Percentiles rank a stretch among this genome's conserved stretches.
These are phyloP conservation scores for Spathaspora passalidarum DNA, from an alignment of 805 yeast species.

Conservation along the genomic window DNA sequence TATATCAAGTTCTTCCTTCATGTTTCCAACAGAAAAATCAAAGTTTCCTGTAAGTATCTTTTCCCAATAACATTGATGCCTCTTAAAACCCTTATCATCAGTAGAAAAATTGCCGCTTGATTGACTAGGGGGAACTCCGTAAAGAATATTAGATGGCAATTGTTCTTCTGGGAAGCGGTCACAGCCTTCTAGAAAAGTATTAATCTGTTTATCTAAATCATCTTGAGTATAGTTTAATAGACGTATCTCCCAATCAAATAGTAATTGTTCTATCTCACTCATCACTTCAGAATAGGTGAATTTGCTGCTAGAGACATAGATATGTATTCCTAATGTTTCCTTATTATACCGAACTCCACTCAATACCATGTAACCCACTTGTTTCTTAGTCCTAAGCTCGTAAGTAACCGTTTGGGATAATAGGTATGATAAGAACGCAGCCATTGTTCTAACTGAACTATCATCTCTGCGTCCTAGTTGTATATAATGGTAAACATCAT, in stretches of 20 bases:
- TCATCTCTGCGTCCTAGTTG: slow-evolving; percentile 54
- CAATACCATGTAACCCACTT: slow-evolving; percentile 60
- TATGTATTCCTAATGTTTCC: slow-evolving; percentile 55
- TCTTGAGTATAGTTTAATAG: slow-evolving; percentile 26
- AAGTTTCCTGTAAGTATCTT: slow-evolving; percentile 46
- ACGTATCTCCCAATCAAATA: slow-evolving; percentile 38
- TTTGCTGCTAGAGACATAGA: slow-evolving; percentile 53
- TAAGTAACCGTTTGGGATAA: slow-evolving; percentile 42
- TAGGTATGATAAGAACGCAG: slow-evolving; percentile 46
- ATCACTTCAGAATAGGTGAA: slow-evolving; percentile 41
- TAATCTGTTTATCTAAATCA: slow-evolving; percentile 30
- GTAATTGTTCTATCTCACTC: slow-evolving; percentile 45
- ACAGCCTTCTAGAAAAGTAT: slow-evolving; percentile 32
- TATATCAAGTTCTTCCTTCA: slow-evolving; percentile 33
- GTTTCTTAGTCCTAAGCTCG: slow-evolving; percentile 52
- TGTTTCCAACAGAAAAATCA: slow-evolving; percentile 30
- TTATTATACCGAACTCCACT: slow-evolving; percentile 54
- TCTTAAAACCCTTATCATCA: slow-evolving; percentile 12
- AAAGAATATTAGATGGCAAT: slow-evolving; percentile 18
- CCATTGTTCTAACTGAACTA: slow-evolving; percentile 30
- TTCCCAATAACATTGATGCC: slow-evolving; percentile 49
- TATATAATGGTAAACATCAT: slow-evolving; percentile 49
- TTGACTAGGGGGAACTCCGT: slow-evolving; percentile 21
- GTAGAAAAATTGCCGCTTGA: slow-evolving; percentile 23
- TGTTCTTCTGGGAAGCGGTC: slow-evolving; percentile 3